Evolutionary conservation across 257 asterid genomes (phyloP).

Genomic region (Lycium barbarum): DNA sequence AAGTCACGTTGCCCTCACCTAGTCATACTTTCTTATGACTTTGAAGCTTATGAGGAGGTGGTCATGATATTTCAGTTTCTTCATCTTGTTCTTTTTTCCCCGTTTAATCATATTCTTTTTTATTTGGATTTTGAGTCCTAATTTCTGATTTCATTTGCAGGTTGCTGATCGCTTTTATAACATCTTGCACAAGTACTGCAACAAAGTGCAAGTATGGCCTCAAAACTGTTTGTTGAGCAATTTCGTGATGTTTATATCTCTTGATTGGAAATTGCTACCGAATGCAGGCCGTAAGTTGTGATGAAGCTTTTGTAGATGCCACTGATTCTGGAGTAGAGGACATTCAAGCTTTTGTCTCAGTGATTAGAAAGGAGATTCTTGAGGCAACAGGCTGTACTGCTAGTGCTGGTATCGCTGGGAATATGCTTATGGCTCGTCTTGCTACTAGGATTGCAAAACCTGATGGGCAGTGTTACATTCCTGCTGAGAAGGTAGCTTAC

Average conservation of each 20-base stretch:
- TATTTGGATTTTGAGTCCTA: constrained; percentile 10
- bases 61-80: constrained; percentile 14
- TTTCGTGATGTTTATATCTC: constrained; percentile 27
- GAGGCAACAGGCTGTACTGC: constrained; percentile 87
- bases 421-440: constrained; percentile 97
- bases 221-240: background rate
- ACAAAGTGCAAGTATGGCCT: constrained; percentile 80
- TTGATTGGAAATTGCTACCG: constrained; percentile 34
- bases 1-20: constrained; percentile 91
- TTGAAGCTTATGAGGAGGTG: constrained; percentile 96
- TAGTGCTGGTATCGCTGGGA: constrained; percentile 93
- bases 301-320: constrained; percentile 93
- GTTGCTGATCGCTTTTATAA: constrained; percentile 95
- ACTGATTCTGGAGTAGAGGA: constrained; percentile 71
- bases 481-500: constrained; percentile 68
- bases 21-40: constrained; percentile 84
- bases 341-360: constrained; percentile 71
- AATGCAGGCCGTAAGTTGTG: constrained; percentile 95
- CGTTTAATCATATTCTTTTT: background rate
- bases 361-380: constrained; percentile 73
- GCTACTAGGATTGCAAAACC: constrained; percentile 97
- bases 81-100: constrained; percentile 18
- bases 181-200: constrained; percentile 86
- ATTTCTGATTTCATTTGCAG: constrained; percentile 50
- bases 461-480: constrained; percentile 81